phyloP scores from a whole-genome alignment of 768 basidiomycete species.

The Nidula microcarpa region DNA sequence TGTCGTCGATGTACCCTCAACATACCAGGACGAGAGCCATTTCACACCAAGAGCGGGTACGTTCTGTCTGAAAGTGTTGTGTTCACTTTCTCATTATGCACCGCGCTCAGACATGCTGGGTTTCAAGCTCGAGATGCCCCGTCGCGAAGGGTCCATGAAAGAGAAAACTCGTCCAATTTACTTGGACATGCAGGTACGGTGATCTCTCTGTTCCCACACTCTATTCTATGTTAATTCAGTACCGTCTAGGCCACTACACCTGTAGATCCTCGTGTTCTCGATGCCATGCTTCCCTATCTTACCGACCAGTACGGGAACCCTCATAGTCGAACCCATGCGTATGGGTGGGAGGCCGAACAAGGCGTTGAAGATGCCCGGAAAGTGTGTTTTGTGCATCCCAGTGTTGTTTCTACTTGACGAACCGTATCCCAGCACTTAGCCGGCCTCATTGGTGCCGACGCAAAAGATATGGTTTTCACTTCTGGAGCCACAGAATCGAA shows the following conservation, averaged over 20 bases:
- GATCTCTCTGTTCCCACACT: not conserved
- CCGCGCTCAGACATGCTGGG: constrained; percentile 76
- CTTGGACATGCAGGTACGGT: constrained; percentile 89
- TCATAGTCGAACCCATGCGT: constrained; percentile 96
- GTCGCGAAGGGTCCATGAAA: constrained; percentile 50
- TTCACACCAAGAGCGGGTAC: constrained; percentile 70
- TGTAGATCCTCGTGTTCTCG: constrained; percentile 93
- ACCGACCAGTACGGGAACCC: constrained; percentile 98
- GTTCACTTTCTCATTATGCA: not conserved
- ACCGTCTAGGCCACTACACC: constrained; percentile 88
- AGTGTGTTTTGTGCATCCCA: constrained; percentile 30
- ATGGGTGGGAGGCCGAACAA: constrained; percentile 98
- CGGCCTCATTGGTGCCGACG: constrained; percentile 87
- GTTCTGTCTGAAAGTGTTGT: constrained; percentile 6
- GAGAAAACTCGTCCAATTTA: constrained; percentile 87
- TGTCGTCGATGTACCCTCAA: constrained; percentile 76
- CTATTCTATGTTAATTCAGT: constrained; percentile 5
- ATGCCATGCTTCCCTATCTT: constrained; percentile 93
- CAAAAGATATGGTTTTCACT: constrained; percentile 96
- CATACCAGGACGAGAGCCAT: constrained; percentile 65
- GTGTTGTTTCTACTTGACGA: not conserved
- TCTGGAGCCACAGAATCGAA: constrained; percentile 98
- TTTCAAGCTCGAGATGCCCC: constrained; percentile 72
- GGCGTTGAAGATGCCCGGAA: constrained; percentile 91
- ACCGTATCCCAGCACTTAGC: constrained; percentile 67